These are phyloP conservation scores for Carallia pectinifolia DNA, from an alignment of 345 rosid species.

Conservation along the genomic window DNA sequence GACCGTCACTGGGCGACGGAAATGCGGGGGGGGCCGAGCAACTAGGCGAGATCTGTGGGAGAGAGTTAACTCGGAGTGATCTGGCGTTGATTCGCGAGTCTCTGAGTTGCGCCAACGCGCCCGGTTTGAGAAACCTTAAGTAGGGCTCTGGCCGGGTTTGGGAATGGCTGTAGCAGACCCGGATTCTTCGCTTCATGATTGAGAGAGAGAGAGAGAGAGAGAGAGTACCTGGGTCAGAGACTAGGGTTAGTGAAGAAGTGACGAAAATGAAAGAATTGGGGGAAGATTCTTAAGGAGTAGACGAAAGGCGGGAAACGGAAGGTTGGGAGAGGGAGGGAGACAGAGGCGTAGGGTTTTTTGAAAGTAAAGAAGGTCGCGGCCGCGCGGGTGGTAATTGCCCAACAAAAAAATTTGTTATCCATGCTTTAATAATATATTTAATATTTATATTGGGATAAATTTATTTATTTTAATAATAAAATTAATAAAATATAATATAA, in stretches of 20 bases:
- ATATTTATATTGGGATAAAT: too few species aligned
- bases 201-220: neutral
- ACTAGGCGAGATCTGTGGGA: constrained; percentile 18
- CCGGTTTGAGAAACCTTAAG: constrained; percentile 47
- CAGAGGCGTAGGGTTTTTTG: neutral
- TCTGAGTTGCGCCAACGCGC: constrained; percentile 49
- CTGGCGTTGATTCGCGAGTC: constrained; percentile 51
- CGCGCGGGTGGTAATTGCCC: too few species aligned
- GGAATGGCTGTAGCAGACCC: neutral
- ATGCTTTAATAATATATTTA: too few species aligned
- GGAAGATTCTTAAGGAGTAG: neutral
- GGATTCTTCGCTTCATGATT: constrained; percentile 33
- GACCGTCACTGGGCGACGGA: constrained; percentile 3
- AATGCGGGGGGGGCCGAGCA: constrained; percentile 7
- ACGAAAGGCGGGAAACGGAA: neutral
- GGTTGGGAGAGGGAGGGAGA: neutral
- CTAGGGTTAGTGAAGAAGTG: neutral
- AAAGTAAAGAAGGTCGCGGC: too few species aligned
- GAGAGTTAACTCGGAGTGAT: constrained; percentile 32
- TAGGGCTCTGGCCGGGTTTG: constrained; percentile 28
- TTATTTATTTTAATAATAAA: too few species aligned
- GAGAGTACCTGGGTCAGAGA: neutral
- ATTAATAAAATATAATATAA: too few species aligned
- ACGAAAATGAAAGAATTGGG: neutral
- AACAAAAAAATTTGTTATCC: too few species aligned